Percentiles rank a stretch among this genome's conserved stretches.
Evolutionary conservation across 495 filamentous ascomycete species (phyloP).

Genomic region (Penicillium odoratum): DNA sequence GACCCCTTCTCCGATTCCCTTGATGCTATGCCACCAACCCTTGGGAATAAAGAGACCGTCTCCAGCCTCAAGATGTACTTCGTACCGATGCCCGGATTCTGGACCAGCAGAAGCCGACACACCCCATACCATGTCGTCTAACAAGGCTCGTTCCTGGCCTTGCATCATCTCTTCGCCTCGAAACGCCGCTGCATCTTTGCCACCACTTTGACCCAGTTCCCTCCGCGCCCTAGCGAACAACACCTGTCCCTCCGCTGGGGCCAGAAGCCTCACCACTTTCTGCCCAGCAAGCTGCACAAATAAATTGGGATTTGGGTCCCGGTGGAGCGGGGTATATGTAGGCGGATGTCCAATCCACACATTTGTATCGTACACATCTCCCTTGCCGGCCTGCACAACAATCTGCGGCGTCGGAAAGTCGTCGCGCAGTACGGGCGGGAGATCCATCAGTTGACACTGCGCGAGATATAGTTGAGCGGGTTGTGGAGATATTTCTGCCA

Average conservation of each 20-base stretch:
- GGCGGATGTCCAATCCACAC: conserved; percentile 86
- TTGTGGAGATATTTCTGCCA: conserved; percentile 33
- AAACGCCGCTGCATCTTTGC: conserved; percentile 53
- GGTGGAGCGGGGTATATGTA: conserved; percentile 86
- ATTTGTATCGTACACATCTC: conserved; percentile 81
- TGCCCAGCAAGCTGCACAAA: conserved; percentile 78
- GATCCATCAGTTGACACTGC: conserved; percentile 67
- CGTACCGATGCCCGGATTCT: conserved; percentile 41
- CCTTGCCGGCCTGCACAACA: conserved; percentile 58
- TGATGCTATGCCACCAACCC: conserved; percentile 96
- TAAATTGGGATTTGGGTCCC: conserved; percentile 91
- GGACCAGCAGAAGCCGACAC: conserved; percentile 12
- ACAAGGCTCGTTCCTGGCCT: conserved; percentile 61
- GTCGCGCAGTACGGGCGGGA: conserved; percentile 58
- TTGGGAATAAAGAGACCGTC: conserved; percentile 86
- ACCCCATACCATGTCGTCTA: conserved; percentile 74
- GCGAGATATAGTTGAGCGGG: conserved; percentile 71
- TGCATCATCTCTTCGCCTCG: conserved; percentile 93
- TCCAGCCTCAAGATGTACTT: conserved; percentile 60
- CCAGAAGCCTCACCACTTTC: conserved; percentile 72
- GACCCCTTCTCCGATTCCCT: conserved; percentile 63
- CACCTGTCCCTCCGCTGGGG: conserved; percentile 56
- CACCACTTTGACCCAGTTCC: conserved; percentile 41
- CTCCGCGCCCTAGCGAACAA: conserved; percentile 61
- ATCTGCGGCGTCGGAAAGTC: conserved; percentile 71